These are phyloP conservation scores for Apiotrichum sp. DNA, from an alignment of 1,284 basidiomycete species.

Conservation along the genomic window DNA sequence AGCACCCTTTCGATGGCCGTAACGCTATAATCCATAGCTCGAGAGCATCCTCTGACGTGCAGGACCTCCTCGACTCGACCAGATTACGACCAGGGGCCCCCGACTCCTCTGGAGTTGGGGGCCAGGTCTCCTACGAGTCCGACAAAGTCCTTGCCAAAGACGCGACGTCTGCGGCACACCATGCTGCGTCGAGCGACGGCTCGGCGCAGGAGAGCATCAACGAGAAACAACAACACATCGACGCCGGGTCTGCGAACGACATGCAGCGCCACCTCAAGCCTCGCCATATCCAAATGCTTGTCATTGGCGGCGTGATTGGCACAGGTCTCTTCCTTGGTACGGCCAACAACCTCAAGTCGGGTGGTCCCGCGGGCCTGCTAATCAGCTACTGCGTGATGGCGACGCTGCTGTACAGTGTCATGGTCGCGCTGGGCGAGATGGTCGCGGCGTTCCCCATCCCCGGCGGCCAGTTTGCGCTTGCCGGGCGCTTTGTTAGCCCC, in stretches of 20 bases:
- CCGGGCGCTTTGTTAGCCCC: conserved; percentile 56
- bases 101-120: neutral
- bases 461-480: conserved; percentile 71
- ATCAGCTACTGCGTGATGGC: conserved; percentile 34
- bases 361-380: conserved; percentile 44
- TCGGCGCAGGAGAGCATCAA: conserved; percentile 1
- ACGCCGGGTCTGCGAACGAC: neutral
- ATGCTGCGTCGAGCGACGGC: neutral
- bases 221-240: neutral
- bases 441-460: conserved; percentile 48
- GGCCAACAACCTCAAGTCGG: conserved; percentile 25
- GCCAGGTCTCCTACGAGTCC: neutral
- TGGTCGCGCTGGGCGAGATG: conserved; percentile 50
- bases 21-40: no score
- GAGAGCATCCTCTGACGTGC: neutral
- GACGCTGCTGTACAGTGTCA: conserved; percentile 43
- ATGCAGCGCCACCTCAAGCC: conserved; percentile 7
- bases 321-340: conserved; percentile 11
- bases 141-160: neutral
- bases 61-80: conserved; percentile 1
- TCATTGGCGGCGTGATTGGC: conserved; percentile 24
- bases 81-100: neutral
- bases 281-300: conserved; percentile 22
- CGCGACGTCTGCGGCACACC: no score
- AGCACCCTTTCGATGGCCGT: no score